Base-by-base conservation (phyloP, 164 flowering plant genomes). In the Vitis rotundifolia region DNA sequence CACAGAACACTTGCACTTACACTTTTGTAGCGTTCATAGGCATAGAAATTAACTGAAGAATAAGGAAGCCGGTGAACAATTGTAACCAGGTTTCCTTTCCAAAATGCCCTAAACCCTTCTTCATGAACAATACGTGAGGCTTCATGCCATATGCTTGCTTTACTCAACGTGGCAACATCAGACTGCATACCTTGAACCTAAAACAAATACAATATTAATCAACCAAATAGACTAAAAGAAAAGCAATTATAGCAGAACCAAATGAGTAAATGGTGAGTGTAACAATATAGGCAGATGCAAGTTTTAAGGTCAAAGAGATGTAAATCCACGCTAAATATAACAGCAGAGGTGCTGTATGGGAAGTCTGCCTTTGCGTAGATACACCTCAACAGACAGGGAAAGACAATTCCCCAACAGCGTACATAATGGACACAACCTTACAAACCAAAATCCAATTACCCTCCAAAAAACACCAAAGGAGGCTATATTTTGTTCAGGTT, bases 161-260 rank as follows among this genome's bases (percentile, higher is more conserved):
- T 86, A 60, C 79, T 82, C 82, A 90, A 67, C 26, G 81, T 71
- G 13, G 91, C 76, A 75, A 73, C 83, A 75, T 91, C 89, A 54
- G 92, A 77, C 73, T 90, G 93, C 97, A 91, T 91, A 19, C 97
- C 97, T 88, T 91, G 97, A 59, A 91, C 84, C 97, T 90, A 69
- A 14, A 47, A 49, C 61, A 31, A 31, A 60, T 16, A 14, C 9
- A 14, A 18, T 22, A 19, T 49, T 9, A 37, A 19, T n/a, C 16
- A 16, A 64, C 11, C 37, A 64, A 50, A 64, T 62, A 18, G 9
- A 65, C 56, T 49, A 65, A 51, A 14, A 26, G 22, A 9, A 54
- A 31, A 66, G 37, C 18, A 52, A 19, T 15, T 52, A 67, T 1
- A 10, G 37, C 19, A 54, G 29, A 55, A 67, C 49, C 1, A 10